Conservation (phyloP, 2,329 filamentous ascomycete genomes). For the Lachnellula hyalina region DNA sequence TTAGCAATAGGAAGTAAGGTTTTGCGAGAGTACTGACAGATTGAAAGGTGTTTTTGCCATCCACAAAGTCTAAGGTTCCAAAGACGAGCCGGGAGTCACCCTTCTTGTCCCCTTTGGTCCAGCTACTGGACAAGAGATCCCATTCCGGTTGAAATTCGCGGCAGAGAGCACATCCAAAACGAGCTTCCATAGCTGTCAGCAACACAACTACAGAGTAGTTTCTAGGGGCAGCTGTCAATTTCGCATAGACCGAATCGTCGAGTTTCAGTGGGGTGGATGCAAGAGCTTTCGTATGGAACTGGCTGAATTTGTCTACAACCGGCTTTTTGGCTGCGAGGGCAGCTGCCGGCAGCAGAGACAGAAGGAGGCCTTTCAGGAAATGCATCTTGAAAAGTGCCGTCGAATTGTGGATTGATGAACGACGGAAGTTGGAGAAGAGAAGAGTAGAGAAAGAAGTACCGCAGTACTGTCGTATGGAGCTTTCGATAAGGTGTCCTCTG, state of each 20-base stretch:
- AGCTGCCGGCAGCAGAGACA: conserved; percentile 55
- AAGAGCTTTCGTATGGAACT: conserved; percentile 64
- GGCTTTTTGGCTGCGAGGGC: conserved; percentile 61
- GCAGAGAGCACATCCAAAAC: conserved; percentile 83
- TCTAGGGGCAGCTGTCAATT: conserved; percentile 69
- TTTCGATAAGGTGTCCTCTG: background rate
- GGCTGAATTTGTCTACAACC: conserved; percentile 59
- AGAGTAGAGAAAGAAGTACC: background rate
- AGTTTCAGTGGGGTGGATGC: conserved; percentile 68
- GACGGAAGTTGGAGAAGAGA: conserved; percentile 1
- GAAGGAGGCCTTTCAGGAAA: conserved; percentile 57
- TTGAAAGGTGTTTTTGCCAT: conserved; percentile 81
- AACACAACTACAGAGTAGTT: conserved; percentile 81
- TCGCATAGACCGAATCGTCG: conserved; percentile 67
- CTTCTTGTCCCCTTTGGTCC: conserved; percentile 77
- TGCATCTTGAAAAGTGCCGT: conserved; percentile 53
- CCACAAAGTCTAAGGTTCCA: conserved; percentile 78
- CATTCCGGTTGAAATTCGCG: conserved; percentile 92
- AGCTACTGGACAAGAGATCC: conserved; percentile 80
- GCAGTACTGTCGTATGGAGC: background rate
- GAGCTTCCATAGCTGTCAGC: conserved; percentile 76
- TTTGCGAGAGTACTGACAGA: conserved; percentile 50
- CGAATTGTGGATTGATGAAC: conserved; percentile 4
- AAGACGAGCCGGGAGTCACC: conserved; percentile 70
- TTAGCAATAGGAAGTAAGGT: background rate